Base-by-base conservation (phyloP, 225 moss, liverwort and hornwort genomes). In the Takakia lepidozioides region DNA sequence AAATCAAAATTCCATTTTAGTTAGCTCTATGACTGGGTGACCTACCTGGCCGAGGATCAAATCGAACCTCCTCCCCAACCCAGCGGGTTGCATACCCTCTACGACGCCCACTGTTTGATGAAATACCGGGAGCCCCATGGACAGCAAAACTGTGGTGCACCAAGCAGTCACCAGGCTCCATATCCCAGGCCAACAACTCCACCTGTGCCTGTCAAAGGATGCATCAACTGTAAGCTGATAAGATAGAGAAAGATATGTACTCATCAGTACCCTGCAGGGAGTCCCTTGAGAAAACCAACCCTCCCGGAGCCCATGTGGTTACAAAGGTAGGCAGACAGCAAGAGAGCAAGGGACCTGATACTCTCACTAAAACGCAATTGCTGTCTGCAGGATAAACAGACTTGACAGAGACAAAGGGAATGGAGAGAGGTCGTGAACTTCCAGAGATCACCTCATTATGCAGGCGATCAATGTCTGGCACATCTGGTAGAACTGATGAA, bases 61-160 rank as follows among this genome's bases (percentile, higher is more conserved):
- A 98, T 20, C 59, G 46, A 40, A 91, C 91, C 43, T 64, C 58
- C 52, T 98, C 91, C 45, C 95, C 95, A 40, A 87, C 84, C 90
- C 90, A 98, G 35, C 95, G 95, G 40, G 95, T 91, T 66, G 82
- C 91, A 65, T 98, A 98, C 3, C 81, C 95, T 48, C 95, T 77
- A 22, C 95, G 90, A 17, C 95, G 84, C 46, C 57, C 66, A 67
- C 73, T 80, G 52, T 62, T 70, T 9, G 80, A 48, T 46, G 84
- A 82, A 62, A 98, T 78, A 47, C 95, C 95, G 27, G 95, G 90
- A 49, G 95, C 85, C 45, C 95, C 95, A 68, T 98, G 95, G 51
- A 98, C 87, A 11, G 90, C 59, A 59, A 87, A 98, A 66, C 95
- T 91, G 41, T 98, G 95, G 68, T 90, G 90, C 39, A 98, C 73